Evolutionary conservation across 768 basidiomycete species (phyloP).

Genomic region (Daedaleopsis sinensis): DNA sequence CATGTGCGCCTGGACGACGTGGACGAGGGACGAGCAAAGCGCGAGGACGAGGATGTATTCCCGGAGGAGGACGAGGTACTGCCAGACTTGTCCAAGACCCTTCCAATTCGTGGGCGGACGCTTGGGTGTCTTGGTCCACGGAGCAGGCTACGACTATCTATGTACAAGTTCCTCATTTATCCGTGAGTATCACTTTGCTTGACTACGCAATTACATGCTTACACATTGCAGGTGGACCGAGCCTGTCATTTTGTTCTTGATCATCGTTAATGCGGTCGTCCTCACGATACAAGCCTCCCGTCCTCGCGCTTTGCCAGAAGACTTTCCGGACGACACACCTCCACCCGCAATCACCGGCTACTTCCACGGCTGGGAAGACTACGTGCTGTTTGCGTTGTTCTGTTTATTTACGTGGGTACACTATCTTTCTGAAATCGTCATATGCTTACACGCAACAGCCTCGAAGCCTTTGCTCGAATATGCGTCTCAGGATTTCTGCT

Average conservation of each 20-base stretch:
- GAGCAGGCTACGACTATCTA: slow-evolving; percentile 60
- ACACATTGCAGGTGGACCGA: slow-evolving; percentile 73
- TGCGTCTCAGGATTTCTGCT: slow-evolving; percentile 87
- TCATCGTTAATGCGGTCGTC: slow-evolving; percentile 81
- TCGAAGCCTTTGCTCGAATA: slow-evolving; percentile 88
- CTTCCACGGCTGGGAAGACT: slow-evolving; percentile 91
- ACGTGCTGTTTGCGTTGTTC: slow-evolving; percentile 81
- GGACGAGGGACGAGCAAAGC: slow-evolving; percentile 39
- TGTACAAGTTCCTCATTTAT: slow-evolving; percentile 72
- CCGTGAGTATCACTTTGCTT: slow-evolving; percentile 51
- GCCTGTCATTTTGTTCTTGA: slow-evolving; percentile 78
- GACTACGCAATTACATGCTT: not conserved
- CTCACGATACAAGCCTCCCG: slow-evolving; percentile 79
- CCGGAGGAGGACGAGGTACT: slow-evolving; percentile 33
- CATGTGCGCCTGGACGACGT: slow-evolving; percentile 58
- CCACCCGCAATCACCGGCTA: slow-evolving; percentile 61
- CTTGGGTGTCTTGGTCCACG: slow-evolving; percentile 75
- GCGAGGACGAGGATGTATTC: slow-evolving; percentile 33
- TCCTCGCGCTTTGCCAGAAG: slow-evolving; percentile 52
- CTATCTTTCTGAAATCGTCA: not conserved
- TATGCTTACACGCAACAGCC: slow-evolving; percentile 40
- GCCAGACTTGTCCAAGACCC: slow-evolving; percentile 45
- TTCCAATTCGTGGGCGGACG: slow-evolving; percentile 75
- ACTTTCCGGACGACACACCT: slow-evolving; percentile 38
- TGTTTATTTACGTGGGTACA: slow-evolving; percentile 77